phyloP scores from a whole-genome alignment of 257 asterid species.

The Petunia axillaris region DNA sequence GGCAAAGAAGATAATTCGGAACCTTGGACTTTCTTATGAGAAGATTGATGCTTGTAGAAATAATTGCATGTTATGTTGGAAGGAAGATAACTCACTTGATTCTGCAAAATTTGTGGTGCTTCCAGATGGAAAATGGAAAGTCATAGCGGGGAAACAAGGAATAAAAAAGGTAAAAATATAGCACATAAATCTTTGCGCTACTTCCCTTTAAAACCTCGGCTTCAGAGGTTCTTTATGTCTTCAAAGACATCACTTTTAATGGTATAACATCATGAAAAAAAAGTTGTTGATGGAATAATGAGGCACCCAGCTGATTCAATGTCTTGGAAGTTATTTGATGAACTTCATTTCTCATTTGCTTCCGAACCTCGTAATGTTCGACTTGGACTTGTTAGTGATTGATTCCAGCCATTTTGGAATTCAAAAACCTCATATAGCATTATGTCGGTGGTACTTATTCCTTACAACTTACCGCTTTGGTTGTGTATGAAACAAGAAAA shows the following conservation, averaged over 20 bases:
- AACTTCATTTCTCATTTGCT: not conserved
- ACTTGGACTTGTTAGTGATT: too few relatives aligned
- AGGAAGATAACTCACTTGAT: too few relatives aligned
- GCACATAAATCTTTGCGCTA: slow-evolving; percentile 1
- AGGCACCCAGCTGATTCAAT: not conserved
- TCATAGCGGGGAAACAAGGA: not conserved
- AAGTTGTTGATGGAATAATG: slow-evolving; percentile 5
- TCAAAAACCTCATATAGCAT: too few relatives aligned
- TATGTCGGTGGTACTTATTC: too few relatives aligned
- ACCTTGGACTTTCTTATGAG: too few relatives aligned
- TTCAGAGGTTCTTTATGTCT: slow-evolving; percentile 15
- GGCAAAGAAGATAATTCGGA: too few relatives aligned
- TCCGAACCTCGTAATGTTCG: too few relatives aligned
- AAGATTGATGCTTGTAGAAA: too few relatives aligned
- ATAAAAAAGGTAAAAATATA: not conserved
- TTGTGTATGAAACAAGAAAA: too few relatives aligned
- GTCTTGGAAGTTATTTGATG: not conserved
- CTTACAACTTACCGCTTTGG: too few relatives aligned
- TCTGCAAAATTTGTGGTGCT: not conserved
- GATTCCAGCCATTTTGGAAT: too few relatives aligned
- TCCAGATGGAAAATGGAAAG: not conserved
- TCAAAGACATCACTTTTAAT: not conserved
- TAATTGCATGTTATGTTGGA: too few relatives aligned
- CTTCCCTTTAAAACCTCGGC: slow-evolving; percentile 8
- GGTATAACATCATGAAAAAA: not conserved